Evolutionary conservation across 768 basidiomycete species (phyloP).

Genomic region (Russula earlei): DNA sequence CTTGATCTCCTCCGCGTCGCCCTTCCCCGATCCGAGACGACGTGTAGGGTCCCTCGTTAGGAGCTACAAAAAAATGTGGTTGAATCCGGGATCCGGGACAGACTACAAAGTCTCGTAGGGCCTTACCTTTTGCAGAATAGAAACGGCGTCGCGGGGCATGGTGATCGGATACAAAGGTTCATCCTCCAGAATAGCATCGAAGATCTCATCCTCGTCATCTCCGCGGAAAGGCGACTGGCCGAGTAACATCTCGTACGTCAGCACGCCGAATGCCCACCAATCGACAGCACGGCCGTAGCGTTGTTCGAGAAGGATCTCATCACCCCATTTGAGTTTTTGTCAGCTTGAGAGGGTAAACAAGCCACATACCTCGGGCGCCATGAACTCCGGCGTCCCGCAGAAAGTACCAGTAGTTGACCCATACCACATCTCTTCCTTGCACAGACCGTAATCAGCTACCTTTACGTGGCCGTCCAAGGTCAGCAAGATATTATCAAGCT

Average conservation of each 20-base stretch:
- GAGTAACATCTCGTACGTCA: constrained; percentile 97
- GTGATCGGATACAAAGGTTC: constrained; percentile 98
- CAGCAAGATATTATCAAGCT: constrained; percentile 94
- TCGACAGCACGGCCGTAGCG: constrained; percentile 97
- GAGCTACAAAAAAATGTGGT: constrained; percentile 42
- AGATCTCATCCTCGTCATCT: constrained; percentile 99
- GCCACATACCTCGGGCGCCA: constrained; percentile 90
- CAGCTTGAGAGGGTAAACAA: not conserved
- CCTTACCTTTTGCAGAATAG: constrained; percentile 83
- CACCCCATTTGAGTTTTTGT: not conserved
- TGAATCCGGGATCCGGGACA: constrained; percentile 10
- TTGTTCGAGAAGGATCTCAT: constrained; percentile 95
- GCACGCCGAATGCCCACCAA: constrained; percentile 99
- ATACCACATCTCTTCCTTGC: constrained; percentile 98
- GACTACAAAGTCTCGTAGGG: not conserved
- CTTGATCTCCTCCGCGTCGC: constrained; percentile 96
- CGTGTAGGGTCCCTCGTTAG: constrained; percentile 86
- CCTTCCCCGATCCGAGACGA: constrained; percentile 83
- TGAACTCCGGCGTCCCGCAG: constrained; percentile 98
- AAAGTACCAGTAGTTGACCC: constrained; percentile 96
- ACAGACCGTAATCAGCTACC: constrained; percentile 97
- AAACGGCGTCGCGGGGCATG: constrained; percentile 96
- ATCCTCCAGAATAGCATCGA: constrained; percentile 97
- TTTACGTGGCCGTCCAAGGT: constrained; percentile 98
- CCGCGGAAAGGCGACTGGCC: constrained; percentile 99